Conservation (phyloP, 352 stramenopile genomes). For the Phytophthora chlamydospora region DNA sequence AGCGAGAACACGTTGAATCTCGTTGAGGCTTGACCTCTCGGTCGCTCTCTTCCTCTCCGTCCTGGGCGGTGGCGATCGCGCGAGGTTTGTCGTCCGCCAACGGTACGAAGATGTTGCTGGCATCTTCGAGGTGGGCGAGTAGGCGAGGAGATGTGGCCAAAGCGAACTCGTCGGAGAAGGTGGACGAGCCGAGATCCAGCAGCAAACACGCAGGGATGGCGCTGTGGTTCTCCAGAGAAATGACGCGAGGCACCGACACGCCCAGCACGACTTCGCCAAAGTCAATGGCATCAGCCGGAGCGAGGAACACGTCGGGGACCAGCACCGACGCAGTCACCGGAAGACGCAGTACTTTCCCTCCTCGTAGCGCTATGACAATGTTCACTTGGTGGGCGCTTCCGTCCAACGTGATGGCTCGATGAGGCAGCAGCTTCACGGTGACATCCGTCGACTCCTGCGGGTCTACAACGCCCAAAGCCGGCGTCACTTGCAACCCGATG, state of each 20-base stretch:
- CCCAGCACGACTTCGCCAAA: constrained; percentile 88
- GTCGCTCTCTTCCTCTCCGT: constrained; percentile 1
- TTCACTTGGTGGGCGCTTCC: constrained; percentile 48
- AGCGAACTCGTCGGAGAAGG: constrained; percentile 67
- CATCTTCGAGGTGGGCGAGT: constrained; percentile 68
- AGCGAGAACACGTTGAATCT: constrained; percentile 52
- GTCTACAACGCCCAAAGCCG: constrained; percentile 47
- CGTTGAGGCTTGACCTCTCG: constrained; percentile 4
- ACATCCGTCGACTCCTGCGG: constrained; percentile 64
- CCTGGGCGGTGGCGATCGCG: constrained; percentile 4
- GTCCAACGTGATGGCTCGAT: constrained; percentile 60
- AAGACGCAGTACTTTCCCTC: constrained; percentile 70
- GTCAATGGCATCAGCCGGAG: constrained; percentile 43
- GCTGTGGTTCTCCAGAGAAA: constrained; percentile 85
- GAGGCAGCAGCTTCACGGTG: constrained; percentile 52
- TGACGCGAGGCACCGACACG: constrained; percentile 55
- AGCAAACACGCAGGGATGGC: constrained; percentile 80
- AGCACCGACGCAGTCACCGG: constrained; percentile 70
- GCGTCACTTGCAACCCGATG: constrained; percentile 54
- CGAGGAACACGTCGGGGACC: constrained; percentile 81
- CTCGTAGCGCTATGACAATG: constrained; percentile 52
- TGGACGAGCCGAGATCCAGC: constrained; percentile 61
- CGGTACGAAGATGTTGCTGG: constrained; percentile 81
- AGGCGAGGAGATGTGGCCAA: constrained; percentile 59
- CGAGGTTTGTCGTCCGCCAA: constrained; percentile 33